These are phyloP conservation scores for Gossypium gossypioides DNA, from an alignment of 441 rosid species.

Conservation along the genomic window DNA sequence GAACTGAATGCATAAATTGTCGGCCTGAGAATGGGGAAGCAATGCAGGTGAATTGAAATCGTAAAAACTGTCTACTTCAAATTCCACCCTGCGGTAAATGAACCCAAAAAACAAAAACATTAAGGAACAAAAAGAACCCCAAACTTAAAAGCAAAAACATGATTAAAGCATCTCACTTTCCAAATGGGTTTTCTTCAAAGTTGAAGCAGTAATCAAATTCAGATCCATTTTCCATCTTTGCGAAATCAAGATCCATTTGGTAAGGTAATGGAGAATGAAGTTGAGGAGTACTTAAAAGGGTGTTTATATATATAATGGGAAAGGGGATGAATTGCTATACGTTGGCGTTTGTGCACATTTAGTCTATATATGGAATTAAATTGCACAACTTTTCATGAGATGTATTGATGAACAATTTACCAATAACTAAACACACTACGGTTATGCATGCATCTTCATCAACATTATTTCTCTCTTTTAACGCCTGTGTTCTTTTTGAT, in stretches of 20 bases:
- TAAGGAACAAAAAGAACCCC: neutral
- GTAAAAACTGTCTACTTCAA: conserved; percentile 9
- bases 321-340: neutral
- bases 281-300: neutral
- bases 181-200: conserved; percentile 6
- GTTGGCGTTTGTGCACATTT: conserved; percentile 16
- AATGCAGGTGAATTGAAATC: conserved; percentile 10
- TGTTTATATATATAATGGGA: neutral
- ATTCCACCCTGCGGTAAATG: conserved; percentile 16
- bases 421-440: conserved; percentile 11
- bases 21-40: neutral
- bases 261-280: neutral
- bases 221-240: neutral
- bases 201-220: neutral
- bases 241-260: neutral
- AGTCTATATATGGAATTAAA: conserved; percentile 7
- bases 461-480: neutral
- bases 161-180: conserved; percentile 1
- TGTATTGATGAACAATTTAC: conserved; percentile 17
- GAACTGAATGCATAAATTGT: neutral
- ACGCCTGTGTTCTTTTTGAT: neutral
- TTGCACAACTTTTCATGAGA: conserved; percentile 24
- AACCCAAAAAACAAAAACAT: neutral
- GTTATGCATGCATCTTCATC: conserved; percentile 15
- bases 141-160: neutral